phyloP scores from a whole-genome alignment of 371 early-diverging fungal genomes.

The Rhizopus sp. region DNA sequence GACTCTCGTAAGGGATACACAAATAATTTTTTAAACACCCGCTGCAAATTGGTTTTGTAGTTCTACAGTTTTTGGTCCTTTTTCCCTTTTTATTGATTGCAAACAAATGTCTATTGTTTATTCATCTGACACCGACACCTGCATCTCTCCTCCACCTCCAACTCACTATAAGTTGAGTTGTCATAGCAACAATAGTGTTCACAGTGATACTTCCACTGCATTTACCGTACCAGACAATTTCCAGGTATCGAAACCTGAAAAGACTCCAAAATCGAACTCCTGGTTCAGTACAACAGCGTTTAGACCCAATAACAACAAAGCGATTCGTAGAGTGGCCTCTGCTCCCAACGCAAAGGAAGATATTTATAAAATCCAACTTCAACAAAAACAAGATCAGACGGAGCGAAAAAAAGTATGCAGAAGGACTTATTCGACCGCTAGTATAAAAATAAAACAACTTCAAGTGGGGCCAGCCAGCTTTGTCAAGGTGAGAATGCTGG shows the following conservation, averaged over 20 bases:
- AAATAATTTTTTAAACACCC: too few species aligned
- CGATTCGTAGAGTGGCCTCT: constrained; percentile 62
- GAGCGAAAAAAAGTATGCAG: constrained; percentile 31
- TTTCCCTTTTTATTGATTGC: too few species aligned
- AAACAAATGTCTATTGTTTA: constrained; percentile 16
- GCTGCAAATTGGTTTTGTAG: too few species aligned
- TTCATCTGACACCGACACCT: constrained; percentile 21
- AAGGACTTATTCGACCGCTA: constrained; percentile 75
- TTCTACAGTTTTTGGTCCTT: too few species aligned
- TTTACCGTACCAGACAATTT: constrained; percentile 46
- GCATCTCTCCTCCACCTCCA: constrained; percentile 22
- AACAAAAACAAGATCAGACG: constrained; percentile 3
- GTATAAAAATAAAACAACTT: constrained; percentile 71
- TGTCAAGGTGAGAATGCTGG: constrained; percentile 81
- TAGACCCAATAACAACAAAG: constrained; percentile 23
- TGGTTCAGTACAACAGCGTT: constrained; percentile 39
- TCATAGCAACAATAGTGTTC: constrained; percentile 9
- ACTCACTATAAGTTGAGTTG: constrained; percentile 19
- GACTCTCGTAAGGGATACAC: too few species aligned
- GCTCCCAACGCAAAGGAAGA: constrained; percentile 53
- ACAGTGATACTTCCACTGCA: constrained; percentile 11
- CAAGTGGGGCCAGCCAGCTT: constrained; percentile 88
- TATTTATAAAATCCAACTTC: background rate
- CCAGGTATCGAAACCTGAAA: constrained; percentile 24
- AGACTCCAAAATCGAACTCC: constrained; percentile 43